Evolutionary conservation across 2,329 filamentous ascomycete genomes (phyloP).

Genomic region (Penicillium sumatraense): DNA sequence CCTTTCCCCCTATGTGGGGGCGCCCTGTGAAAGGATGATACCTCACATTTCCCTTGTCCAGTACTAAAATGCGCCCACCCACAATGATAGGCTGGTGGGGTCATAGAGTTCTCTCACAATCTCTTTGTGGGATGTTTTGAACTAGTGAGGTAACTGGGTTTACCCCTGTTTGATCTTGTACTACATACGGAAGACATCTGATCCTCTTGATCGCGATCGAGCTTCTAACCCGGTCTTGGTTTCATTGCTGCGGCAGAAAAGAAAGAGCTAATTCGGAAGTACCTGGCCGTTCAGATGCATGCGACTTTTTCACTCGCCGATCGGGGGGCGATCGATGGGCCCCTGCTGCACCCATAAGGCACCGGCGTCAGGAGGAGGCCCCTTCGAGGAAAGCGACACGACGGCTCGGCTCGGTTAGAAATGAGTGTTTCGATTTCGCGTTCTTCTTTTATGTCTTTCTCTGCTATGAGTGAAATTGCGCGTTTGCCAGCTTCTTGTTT

Average conservation of each 20-base stretch:
- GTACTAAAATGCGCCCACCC: neutral
- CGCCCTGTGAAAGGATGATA: conserved; percentile 7
- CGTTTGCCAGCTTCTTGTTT: neutral
- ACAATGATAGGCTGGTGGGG: neutral
- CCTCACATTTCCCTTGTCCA: conserved; percentile 16
- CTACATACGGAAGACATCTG: neutral
- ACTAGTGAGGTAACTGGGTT: neutral
- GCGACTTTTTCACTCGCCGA: conserved; percentile 14
- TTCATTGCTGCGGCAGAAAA: neutral
- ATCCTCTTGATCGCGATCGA: neutral
- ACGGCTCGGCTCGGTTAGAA: neutral
- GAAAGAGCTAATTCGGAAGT: neutral
- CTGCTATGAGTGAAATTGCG: too few species aligned
- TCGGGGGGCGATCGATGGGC: conserved; percentile 13
- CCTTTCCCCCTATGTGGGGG: conserved; percentile 9
- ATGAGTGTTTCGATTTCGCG: neutral
- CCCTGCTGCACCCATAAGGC: conserved; percentile 6
- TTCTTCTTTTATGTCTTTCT: neutral
- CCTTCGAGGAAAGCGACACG: neutral
- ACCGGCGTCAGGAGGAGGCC: neutral
- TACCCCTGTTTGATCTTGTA: neutral
- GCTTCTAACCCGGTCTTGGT: neutral
- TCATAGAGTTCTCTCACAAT: neutral
- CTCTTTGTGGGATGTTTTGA: neutral
- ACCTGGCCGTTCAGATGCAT: neutral